Evolutionary conservation across 1,139 yeast genomes (phyloP), one percentile per base, ranked within the genome.

Genomic region (Ogataea hybrid): DNA sequence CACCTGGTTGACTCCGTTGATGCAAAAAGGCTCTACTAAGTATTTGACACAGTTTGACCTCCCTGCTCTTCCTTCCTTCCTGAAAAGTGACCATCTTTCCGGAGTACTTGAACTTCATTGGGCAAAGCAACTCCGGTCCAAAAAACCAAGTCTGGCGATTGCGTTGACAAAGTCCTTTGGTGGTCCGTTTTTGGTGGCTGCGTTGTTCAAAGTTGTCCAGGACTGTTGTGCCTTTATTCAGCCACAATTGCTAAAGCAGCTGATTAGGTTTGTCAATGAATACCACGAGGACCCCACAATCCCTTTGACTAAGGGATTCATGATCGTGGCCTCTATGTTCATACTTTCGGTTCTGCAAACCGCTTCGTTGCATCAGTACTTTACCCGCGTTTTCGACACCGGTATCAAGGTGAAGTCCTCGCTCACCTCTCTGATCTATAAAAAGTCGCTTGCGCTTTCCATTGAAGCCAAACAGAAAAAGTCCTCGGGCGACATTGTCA

Each of bases 401-500:
- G 97, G 97, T 49, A 90, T 92, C 90, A 79, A 85, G 54, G 77
- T 90, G 48, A 87, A 84, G 62, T 78, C 96, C 21, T 76, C 95
- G 1, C 70, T 92, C 54, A 86, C 86, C 2, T 75, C 95, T 2
- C 73, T 86, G 15, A 79, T 92, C 45, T 94, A 89, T 65, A 73
- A 81, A 53, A 92, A 92, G 63, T 73, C 97, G 0, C 69, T 94
- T 49, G 78, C 77, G 7, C 72, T 94, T 47, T 87, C 96, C 3
- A 85, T 81, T 54, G 97, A 92, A 58, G 84, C 95, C 7, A 81
- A 87, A 43, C 84, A 79, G 43, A 72, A 77, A 41, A 81, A 88
- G 39, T 78, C 88, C 21, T 88, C 96, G n/a, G 98, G 98, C 62
- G 98, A 94, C 61, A 88, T 94, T 57, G 98, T 92, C 42, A 92